Evolutionary conservation across 139 green algal genomes (phyloP).

Genomic region (Limnomonas spitsbergensis): DNA sequence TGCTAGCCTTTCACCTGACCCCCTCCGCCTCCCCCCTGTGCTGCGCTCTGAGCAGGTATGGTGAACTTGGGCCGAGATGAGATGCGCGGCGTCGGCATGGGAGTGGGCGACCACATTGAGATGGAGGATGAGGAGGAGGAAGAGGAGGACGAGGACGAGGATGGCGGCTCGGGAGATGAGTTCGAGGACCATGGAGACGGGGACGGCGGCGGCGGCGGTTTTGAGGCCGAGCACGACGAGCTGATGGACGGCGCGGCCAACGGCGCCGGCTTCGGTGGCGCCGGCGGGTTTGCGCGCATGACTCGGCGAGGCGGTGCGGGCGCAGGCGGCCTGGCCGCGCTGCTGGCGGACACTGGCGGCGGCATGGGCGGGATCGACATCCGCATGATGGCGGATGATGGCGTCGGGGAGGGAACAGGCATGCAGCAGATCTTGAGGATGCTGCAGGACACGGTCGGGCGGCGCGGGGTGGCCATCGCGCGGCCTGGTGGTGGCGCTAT

Average conservation of each 20-base stretch:
- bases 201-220: slow-evolving; percentile 11
- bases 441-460: no score
- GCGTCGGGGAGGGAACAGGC: no score
- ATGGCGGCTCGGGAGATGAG: neutral
- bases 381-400: no score
- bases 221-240: neutral
- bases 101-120: neutral
- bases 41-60: neutral
- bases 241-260: neutral
- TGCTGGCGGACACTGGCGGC: no score
- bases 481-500: neutral
- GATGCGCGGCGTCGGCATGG: neutral
- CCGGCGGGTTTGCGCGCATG: no score
- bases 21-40: no score
- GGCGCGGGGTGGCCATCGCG: neutral
- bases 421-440: no score
- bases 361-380: no score
- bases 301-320: no score
- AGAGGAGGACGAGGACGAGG: slow-evolving; percentile 9
- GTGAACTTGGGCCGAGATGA: neutral
- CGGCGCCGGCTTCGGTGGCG: no score
- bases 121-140: slow-evolving; percentile 8
- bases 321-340: neutral
- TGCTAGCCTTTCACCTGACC: no score
- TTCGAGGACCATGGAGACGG: slow-evolving; percentile 1